Evolutionary conservation across 1,139 yeast genomes (phyloP), one percentile per base, ranked within the genome.

Genomic region (Zygosaccharomyces sapae): DNA sequence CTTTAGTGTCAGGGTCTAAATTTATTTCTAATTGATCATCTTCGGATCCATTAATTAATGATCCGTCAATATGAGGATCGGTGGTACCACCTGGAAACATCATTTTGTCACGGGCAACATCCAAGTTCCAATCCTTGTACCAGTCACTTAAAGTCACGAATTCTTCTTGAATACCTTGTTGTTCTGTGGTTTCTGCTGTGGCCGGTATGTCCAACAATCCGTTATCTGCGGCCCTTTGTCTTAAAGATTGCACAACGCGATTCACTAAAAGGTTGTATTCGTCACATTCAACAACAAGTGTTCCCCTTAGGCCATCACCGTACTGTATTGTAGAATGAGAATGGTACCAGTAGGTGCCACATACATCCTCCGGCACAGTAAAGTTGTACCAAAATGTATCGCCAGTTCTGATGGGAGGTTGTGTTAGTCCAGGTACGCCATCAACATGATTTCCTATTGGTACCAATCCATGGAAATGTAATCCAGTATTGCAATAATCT

Each of bases 51-150:
- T 77, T 69, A 33, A 61, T 65, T 46, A 73, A 34, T 0, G 64
- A 55, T n/a, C 57, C 61, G 34, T 55, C 60, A 3, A 62, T 49
- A n/a, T 53, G 46, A 9, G 69, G 68, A 47, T 62, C 70, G 3
- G 62, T 56, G 0, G 61, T 62, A 27, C 67, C 66, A n/a, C 62
- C 61, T 4, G 55, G 52, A 12, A 57, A 46, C 46, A 59, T 70
- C 44, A 73, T 72, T 19, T 78, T 69, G 38, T 76, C 76, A 53
- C 76, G 75, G 56, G 81, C 74, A 45, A 83, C 79, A 48, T 77
- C 78, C 2, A 86, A 84, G 50, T 80, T 73, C 45, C 86, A 86
- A 58, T 80, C 84, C 34, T 83, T 81, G 43, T 69, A 69, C 59
- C 68, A 70, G 48, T 69, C 70, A 42, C 86, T 85, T 3, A 87